Evolutionary conservation across 2,329 filamentous ascomycete species (phyloP), one percentile per base, ranked within the genome.

Genomic region (Thyridium curvatum): DNA sequence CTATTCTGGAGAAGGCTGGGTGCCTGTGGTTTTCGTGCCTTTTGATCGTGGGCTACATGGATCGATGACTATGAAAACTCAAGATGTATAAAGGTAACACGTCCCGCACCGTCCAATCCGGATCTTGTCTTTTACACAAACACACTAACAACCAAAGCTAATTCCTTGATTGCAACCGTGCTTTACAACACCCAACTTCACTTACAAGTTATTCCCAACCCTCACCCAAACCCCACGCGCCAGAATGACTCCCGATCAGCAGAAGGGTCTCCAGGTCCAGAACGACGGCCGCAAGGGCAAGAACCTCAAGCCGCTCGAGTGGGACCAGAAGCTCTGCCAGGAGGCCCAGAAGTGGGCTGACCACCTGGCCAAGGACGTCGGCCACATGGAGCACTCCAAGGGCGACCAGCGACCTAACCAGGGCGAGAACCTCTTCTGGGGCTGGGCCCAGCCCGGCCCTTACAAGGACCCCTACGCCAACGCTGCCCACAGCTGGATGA

Each of bases 361-460:
- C 26, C 26, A 40, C 29, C 33, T 36, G 4, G 38, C 33, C 17
- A 13, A 31, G 15, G 14, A 36, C 12, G 17, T 35, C 37, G 32
- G 33, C 9, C 32, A 32, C 12, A 28, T 40, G 33, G 14, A 40
- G 33, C 38, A 40, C 33, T 35, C 32, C 9, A 32, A 30, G 17
- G 13, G 12, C 18, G 9, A 29, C n/a, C 16, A 40, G 33, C 32
- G 38, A 5, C 34, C 34, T n/a, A 36, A 36, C 33, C 32, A 35
- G 18, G 38, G 38, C 13, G 38, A 40, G 38, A 40, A 40, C 29
- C 21, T 40, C 28, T 40, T 32, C 33, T 40, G 38, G 38, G 15
- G 14, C 16, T 35, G 17, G 15, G 34, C 34, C 14, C 12, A 12
- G 14, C 26, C 33, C 8, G 38, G 33, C 5, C 33, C 33, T 18